Evolutionary conservation across 1,284 basidiomycete genomes (phyloP).

Genomic region (Megacollybia platyphylla): DNA sequence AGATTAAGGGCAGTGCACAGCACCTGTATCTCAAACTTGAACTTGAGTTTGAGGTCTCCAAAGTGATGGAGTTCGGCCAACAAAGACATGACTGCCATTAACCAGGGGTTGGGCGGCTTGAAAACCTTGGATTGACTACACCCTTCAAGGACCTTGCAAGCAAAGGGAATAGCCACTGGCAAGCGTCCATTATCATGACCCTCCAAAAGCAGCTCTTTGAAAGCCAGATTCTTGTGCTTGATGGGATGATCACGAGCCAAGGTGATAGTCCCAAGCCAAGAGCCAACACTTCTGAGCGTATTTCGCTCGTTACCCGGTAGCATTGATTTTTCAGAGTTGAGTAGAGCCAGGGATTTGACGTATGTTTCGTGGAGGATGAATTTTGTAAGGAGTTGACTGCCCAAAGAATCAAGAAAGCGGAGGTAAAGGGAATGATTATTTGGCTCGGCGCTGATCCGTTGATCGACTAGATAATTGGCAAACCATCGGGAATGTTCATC

Average conservation of each 20-base stretch:
- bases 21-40: conserved; percentile 99
- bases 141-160: conserved; percentile 93
- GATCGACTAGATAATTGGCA: conserved; percentile 93
- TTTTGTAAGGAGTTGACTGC: conserved; percentile 50
- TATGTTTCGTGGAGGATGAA: conserved; percentile 91
- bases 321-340: conserved; percentile 90
- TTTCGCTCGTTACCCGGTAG: conserved; percentile 78
- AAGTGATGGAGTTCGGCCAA: conserved; percentile 95
- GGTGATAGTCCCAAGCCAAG: conserved; percentile 93
- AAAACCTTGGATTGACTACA: conserved; percentile 87
- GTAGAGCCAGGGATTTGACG: conserved; percentile 71
- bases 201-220: conserved; percentile 94
- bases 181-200: conserved; percentile 90
- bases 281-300: conserved; percentile 86
- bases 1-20: conserved; percentile 88
- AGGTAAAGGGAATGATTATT: conserved; percentile 97
- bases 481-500: conserved; percentile 89
- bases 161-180: conserved; percentile 94
- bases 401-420: conserved; percentile 81
- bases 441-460: conserved; percentile 91
- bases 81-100: conserved; percentile 89
- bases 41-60: conserved; percentile 91
- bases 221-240: conserved; percentile 85
- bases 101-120: conserved; percentile 95
- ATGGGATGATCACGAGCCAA: conserved; percentile 89